Evolutionary conservation across 2,329 filamentous ascomycete genomes (phyloP).

Genomic region (Talaromyces sp.): DNA sequence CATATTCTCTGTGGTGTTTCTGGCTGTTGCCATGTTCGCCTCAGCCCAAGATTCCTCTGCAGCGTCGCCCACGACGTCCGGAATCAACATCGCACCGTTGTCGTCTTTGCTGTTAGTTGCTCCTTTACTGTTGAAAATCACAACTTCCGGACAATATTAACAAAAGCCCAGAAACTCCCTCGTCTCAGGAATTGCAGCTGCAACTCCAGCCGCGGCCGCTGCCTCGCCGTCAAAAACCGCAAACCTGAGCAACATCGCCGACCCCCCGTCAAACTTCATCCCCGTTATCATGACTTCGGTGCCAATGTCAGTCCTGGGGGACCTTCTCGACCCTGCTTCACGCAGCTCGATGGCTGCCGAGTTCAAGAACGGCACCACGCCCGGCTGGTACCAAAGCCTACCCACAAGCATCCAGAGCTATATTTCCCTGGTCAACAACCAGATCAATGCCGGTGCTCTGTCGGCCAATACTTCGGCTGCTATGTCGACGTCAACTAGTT

Average conservation of each 20-base stretch:
- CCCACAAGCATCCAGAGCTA: constrained; percentile 28
- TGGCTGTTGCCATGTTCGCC: background rate
- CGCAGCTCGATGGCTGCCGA: constrained; percentile 25
- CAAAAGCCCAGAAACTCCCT: constrained; percentile 1
- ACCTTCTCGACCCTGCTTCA: constrained; percentile 22
- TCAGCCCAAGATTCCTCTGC: background rate
- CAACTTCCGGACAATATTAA: background rate
- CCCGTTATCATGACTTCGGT: constrained; percentile 25
- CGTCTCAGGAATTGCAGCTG: constrained; percentile 2
- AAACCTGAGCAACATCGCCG: constrained; percentile 26
- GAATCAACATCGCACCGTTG: constrained; percentile 3
- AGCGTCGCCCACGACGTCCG: constrained; percentile 1
- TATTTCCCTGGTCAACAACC: constrained; percentile 23
- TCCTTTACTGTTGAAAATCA: background rate
- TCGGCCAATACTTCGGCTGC: constrained; percentile 19
- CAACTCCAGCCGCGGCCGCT: constrained; percentile 5
- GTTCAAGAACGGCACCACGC: constrained; percentile 25
- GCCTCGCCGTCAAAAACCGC: constrained; percentile 16
- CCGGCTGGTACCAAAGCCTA: constrained; percentile 25
- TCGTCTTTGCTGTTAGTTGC: constrained; percentile 6
- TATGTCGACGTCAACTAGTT: constrained; percentile 12
- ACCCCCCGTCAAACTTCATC: constrained; percentile 25
- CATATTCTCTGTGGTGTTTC: background rate
- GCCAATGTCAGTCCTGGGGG: constrained; percentile 23
- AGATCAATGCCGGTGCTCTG: constrained; percentile 22